Percentiles rank a stretch among this genome's conserved stretches.
These are phyloP conservation scores for Ceratobasidium sp. DNA, from an alignment of 1,284 basidiomycete species.

Conservation along the genomic window DNA sequence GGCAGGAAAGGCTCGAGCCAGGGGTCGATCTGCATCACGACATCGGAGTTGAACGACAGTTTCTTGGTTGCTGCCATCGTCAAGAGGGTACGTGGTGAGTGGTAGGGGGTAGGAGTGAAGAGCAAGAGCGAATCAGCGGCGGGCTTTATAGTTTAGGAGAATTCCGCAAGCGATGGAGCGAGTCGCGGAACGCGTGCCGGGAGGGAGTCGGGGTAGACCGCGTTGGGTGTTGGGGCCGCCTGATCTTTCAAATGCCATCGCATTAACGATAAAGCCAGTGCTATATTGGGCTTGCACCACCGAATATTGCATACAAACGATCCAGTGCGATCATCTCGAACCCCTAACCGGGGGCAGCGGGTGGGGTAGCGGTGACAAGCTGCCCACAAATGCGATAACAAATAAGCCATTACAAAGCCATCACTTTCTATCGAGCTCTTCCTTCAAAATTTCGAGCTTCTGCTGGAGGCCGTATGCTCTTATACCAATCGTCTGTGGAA, in stretches of 20 bases:
- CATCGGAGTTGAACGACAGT: slow-evolving; percentile 31
- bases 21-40: slow-evolving; percentile 62
- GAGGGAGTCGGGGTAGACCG: slow-evolving; percentile 30
- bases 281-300: slow-evolving; percentile 16
- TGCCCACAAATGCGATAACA: slow-evolving; percentile 13
- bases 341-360: slow-evolving; percentile 27
- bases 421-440: slow-evolving; percentile 40
- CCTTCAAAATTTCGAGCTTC: slow-evolving; percentile 44
- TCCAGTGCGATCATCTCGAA: slow-evolving; percentile 37
- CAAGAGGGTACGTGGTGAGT: not conserved
- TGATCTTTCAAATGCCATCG: slow-evolving; percentile 33
- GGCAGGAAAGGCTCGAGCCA: slow-evolving; percentile 82
- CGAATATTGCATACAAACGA: slow-evolving; percentile 5
- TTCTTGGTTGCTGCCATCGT: slow-evolving; percentile 35
- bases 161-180: slow-evolving; percentile 10
- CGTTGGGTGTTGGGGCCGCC: slow-evolving; percentile 37
- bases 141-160: slow-evolving; percentile 1
- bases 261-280: not conserved
- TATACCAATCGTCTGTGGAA: slow-evolving; percentile 38
- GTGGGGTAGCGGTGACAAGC: slow-evolving; percentile 17
- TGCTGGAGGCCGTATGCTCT: slow-evolving; percentile 41
- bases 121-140: slow-evolving; percentile 26
- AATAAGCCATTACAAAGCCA: slow-evolving; percentile 12
- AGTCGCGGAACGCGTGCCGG: slow-evolving; percentile 38
- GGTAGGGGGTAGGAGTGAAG: slow-evolving; percentile 3